Base-by-base conservation (phyloP, 2,329 filamentous ascomycete genomes). In the Colletotrichum lupini region DNA sequence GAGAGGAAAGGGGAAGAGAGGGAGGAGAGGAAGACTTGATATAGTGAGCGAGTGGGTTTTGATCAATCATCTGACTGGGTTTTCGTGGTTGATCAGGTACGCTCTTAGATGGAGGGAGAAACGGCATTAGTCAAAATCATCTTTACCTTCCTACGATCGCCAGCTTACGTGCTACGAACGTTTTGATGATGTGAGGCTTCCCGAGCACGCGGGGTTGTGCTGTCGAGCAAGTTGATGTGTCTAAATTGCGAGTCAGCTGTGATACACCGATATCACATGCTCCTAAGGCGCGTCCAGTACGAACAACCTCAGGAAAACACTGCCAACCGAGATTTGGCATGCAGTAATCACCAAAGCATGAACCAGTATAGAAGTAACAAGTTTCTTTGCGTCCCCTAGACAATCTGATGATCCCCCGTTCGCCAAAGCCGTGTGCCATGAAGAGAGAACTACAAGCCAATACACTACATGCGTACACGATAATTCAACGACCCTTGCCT, bases 341-440 rank as follows among this genome's bases (percentile, higher is more conserved):
- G 6, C 6, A 3, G 8, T 4, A n/a, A 24, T 56, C 49, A 64
- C 58, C 4, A 14, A 32, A 32, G 12, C 2, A 42, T 24, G 14
- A n/a, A 19, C 9, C 1, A 16, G 11, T 12, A 57, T 66, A 57
- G 55, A 52, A 63, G 72, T 35, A 59, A 28, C 58, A 72, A n/a
- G 55, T 59, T 72, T 49, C 56, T 37, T 55, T 55, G 37, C 68
- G 16, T 68, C 72, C 62, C 72, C 68, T 53, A 72, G 68, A 63
- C 73, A 75, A 74, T 75, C 73, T 75, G 73, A 74, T 74, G 71
- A 62, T 73, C 61, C 71, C 73, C 73, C 66, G 66, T 75, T 74
- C 66, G 62, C 73, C 71, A 53, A 65, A 74, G 62, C 71, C 73
- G 71, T 65, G 70, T 74, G 63, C 66, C 71, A 67, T 75, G 73